phyloP scores from a whole-genome alignment of 495 filamentous ascomycete genomes.

The Penicillium bovifimosum region DNA sequence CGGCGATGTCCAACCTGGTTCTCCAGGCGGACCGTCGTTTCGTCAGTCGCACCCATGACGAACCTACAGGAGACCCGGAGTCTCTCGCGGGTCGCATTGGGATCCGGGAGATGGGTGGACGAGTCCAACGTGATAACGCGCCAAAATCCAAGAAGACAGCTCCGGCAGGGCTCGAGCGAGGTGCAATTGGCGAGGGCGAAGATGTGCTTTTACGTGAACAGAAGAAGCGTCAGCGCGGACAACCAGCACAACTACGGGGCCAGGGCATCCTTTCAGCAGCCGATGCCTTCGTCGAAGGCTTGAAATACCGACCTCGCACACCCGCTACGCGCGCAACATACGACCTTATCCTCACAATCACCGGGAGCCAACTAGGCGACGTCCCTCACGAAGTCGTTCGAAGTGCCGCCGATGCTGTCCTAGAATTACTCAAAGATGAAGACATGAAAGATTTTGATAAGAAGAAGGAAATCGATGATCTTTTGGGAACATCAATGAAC shows the following conservation, averaged over 20 bases:
- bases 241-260: conserved; percentile 65
- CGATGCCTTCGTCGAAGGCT: conserved; percentile 80
- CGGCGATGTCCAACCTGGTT: conserved; percentile 99
- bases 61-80: conserved; percentile 95
- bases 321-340: conserved; percentile 92
- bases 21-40: conserved; percentile 98
- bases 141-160: conserved; percentile 71
- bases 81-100: conserved; percentile 90
- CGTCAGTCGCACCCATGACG: conserved; percentile 83
- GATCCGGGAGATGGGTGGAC: conserved; percentile 88
- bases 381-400: conserved; percentile 86
- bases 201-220: conserved; percentile 84
- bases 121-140: conserved; percentile 70
- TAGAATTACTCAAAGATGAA: conserved; percentile 92
- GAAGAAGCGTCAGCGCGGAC: conserved; percentile 75
- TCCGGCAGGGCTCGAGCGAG: conserved; percentile 65
- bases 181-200: conserved; percentile 74
- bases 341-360: conserved; percentile 88
- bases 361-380: conserved; percentile 83
- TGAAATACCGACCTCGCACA: conserved; percentile 83
- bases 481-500: conserved; percentile 73
- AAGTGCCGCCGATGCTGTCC: conserved; percentile 89
- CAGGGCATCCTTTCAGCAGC: conserved; percentile 78
- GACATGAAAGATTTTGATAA: conserved; percentile 97
- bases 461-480: conserved; percentile 94